Conservation (phyloP, 306 rosid species). For the Cicer judaicum region DNA sequence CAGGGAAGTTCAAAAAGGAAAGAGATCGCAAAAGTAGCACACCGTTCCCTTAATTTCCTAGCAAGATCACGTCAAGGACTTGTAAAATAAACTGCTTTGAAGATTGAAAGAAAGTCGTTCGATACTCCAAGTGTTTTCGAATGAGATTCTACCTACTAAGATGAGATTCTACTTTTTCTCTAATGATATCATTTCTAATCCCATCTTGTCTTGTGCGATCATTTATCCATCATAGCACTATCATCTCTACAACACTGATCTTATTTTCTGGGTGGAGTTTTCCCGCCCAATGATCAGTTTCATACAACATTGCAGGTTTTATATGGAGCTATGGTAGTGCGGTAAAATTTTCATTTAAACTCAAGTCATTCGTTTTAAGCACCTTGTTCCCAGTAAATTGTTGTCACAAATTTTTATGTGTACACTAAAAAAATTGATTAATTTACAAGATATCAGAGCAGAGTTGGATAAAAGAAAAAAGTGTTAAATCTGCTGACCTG, state of each 20-base stretch:
- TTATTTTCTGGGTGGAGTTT: not conserved
- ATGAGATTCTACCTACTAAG: conserved; percentile 21
- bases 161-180: conserved; percentile 21
- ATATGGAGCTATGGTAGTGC: not conserved
- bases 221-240: conserved; percentile 3
- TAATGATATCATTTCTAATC: not conserved
- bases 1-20: not conserved
- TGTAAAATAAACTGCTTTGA: conserved; percentile 15
- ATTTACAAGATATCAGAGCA: conserved; percentile 35
- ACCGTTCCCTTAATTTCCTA: not conserved
- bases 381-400: not conserved
- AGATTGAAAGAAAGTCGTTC: conserved; percentile 32
- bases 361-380: conserved; percentile 4
- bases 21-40: conserved; percentile 20
- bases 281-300: conserved; percentile 5
- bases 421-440: conserved; percentile 20
- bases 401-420: conserved; percentile 8
- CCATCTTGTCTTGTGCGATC: not conserved
- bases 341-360: not conserved
- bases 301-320: not conserved
- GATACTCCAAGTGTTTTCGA: conserved; percentile 6
- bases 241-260: conserved; percentile 8
- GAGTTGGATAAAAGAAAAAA: not conserved
- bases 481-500: conserved; percentile 66
- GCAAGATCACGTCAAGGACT: conserved; percentile 30